A percentile compares a stretch with the other conserved stretches of the same genome.
phyloP scores from a whole-genome alignment of 768 basidiomycete genomes.

The Phylloporus scabripes region DNA sequence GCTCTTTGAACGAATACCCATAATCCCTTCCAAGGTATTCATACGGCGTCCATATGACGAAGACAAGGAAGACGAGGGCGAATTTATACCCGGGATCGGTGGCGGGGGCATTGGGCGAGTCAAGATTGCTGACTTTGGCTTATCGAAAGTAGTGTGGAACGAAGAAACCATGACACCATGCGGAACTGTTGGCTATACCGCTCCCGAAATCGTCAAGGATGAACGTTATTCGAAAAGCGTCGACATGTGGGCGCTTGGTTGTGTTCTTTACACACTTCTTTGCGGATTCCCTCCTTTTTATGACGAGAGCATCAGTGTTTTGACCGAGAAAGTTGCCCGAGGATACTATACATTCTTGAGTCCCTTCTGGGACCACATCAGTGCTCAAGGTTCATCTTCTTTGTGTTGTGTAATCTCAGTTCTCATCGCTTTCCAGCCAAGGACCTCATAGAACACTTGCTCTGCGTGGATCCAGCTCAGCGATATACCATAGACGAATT shows the following conservation, averaged over 20 bases:
- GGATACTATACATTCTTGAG: slow-evolving; percentile 98
- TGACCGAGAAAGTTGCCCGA: slow-evolving; percentile 96
- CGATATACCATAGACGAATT: slow-evolving; percentile 99
- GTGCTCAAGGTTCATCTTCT: slow-evolving; percentile 53
- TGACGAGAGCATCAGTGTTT: slow-evolving; percentile 96
- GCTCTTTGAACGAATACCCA: slow-evolving; percentile 88
- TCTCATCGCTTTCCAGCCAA: slow-evolving; percentile 55
- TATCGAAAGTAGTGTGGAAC: slow-evolving; percentile 97
- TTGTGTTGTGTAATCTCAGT: not conserved
- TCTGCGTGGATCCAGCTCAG: slow-evolving; percentile 93
- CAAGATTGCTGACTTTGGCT: slow-evolving; percentile 98
- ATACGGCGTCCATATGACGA: slow-evolving; percentile 88
- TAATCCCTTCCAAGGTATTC: slow-evolving; percentile 76
- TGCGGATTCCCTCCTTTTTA: slow-evolving; percentile 99
- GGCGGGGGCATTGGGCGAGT: slow-evolving; percentile 97
- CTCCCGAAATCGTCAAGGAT: slow-evolving; percentile 99
- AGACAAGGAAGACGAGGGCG: slow-evolving; percentile 97
- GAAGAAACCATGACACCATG: slow-evolving; percentile 99
- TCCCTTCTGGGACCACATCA: slow-evolving; percentile 99
- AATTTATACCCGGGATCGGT: slow-evolving; percentile 86
- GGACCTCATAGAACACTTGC: slow-evolving; percentile 89
- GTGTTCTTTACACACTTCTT: slow-evolving; percentile 96
- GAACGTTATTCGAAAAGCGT: slow-evolving; percentile 95
- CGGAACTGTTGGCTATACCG: slow-evolving; percentile 99
- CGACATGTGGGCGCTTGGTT: slow-evolving; percentile 99